Percentiles rank a stretch among this genome's conserved stretches.
These are phyloP conservation scores for Sphagnum fallax DNA, from an alignment of 228 moss, liverwort and hornwort species.

Conservation along the genomic window DNA sequence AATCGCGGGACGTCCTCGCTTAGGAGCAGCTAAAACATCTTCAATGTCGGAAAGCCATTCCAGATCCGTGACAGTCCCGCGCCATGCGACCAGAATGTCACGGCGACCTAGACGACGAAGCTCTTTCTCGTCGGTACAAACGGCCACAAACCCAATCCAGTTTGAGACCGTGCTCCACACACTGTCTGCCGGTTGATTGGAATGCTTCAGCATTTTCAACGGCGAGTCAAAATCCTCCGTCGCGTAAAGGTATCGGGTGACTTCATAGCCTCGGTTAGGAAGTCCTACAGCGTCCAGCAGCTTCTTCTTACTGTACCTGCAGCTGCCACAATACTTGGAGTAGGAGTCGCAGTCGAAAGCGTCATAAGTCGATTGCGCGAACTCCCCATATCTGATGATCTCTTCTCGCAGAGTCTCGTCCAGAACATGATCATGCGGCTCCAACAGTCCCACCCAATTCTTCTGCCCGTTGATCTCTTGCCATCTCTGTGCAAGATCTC, in stretches of 20 bases:
- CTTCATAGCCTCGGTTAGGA: conserved; percentile 56
- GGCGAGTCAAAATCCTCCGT: conserved; percentile 35
- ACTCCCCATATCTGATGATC: conserved; percentile 36
- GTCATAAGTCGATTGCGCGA: conserved; percentile 29
- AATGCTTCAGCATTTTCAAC: background rate
- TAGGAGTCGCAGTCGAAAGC: conserved; percentile 24
- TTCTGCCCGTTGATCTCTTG: conserved; percentile 16
- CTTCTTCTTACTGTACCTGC: conserved; percentile 33
- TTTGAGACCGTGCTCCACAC: conserved; percentile 62
- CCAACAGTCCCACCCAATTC: conserved; percentile 22
- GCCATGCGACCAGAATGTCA: conserved; percentile 73
- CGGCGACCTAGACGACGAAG: conserved; percentile 55
- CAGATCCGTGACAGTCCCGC: conserved; percentile 44
- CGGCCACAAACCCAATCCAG: conserved; percentile 78
- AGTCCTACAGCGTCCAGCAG: conserved; percentile 55
- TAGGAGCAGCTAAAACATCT: conserved; percentile 7
- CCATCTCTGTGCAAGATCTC: conserved; percentile 22
- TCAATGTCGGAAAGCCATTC: conserved; percentile 56
- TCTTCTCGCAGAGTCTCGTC: conserved; percentile 24
- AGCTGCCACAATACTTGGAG: conserved; percentile 49
- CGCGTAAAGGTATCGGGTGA: conserved; percentile 61
- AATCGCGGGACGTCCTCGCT: conserved; percentile 16
- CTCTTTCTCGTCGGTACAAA: conserved; percentile 58
- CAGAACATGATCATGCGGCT: conserved; percentile 8
- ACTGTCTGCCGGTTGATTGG: background rate